Evolutionary conservation across 257 asterid genomes (phyloP).

Genomic region (Solanum pinnatisectum): DNA sequence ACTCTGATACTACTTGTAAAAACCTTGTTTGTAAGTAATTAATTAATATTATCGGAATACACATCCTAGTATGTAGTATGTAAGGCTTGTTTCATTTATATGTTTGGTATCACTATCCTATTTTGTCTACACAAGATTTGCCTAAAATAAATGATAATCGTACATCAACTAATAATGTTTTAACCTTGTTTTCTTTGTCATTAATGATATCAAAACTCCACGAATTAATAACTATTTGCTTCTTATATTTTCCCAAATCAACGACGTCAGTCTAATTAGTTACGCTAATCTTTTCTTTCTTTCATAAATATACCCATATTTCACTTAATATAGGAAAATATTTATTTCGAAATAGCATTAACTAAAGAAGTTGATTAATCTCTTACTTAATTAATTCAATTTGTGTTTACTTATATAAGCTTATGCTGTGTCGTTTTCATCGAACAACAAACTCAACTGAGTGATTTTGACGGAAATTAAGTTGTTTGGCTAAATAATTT

Average conservation of each 20-base stretch:
- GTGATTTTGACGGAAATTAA: neutral
- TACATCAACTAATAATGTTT: neutral
- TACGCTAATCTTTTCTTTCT: neutral
- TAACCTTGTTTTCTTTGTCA: neutral
- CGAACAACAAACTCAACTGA: neutral
- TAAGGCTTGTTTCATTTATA: neutral
- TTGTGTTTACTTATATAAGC: neutral
- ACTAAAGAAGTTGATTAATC: neutral
- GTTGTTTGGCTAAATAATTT: neutral
- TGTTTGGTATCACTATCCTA: neutral
- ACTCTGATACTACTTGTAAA: neutral
- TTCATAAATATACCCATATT: neutral
- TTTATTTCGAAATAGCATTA: neutral
- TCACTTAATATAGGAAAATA: neutral
- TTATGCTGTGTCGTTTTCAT: neutral
- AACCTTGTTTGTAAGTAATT: too few relatives aligned
- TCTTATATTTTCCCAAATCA: neutral
- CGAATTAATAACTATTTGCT: neutral
- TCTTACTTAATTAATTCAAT: neutral
- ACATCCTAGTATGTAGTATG: too few relatives aligned
- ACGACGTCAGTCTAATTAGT: neutral
- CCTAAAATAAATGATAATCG: neutral
- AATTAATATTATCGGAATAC: neutral
- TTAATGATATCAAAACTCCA: neutral
- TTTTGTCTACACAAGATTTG: neutral